phyloP scores from a whole-genome alignment of 2,329 filamentous ascomycete genomes.

The Aspergillus brunneoviolaceus region DNA sequence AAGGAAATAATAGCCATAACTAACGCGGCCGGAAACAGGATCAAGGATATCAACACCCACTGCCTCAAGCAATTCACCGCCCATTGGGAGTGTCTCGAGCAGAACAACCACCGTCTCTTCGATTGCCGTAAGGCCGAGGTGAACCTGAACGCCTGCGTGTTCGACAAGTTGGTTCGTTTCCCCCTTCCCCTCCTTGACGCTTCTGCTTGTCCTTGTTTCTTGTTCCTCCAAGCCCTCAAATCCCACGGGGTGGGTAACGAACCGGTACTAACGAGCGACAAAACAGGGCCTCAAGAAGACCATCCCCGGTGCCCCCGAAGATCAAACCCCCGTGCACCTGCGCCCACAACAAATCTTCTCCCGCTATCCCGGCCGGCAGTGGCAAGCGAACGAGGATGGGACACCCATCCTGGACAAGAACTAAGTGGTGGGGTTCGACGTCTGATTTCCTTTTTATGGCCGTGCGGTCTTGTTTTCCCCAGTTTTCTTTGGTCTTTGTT shows the following conservation, averaged over 20 bases:
- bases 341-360: slow-evolving; percentile 54
- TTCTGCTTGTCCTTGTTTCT: not conserved
- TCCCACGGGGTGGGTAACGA: not conserved
- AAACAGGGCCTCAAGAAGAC: slow-evolving; percentile 75
- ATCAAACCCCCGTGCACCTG: slow-evolving; percentile 71
- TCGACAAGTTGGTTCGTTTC: slow-evolving; percentile 80
- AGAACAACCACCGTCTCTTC: slow-evolving; percentile 97
- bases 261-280: not conserved
- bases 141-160: slow-evolving; percentile 92
- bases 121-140: slow-evolving; percentile 87
- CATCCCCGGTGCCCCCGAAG: slow-evolving; percentile 70
- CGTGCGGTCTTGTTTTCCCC: not conserved
- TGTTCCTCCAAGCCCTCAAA: not conserved
- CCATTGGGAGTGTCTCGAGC: slow-evolving; percentile 94
- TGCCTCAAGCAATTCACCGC: slow-evolving; percentile 87
- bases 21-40: slow-evolving; percentile 49
- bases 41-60: slow-evolving; percentile 94
- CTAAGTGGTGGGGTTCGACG: not conserved
- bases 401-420: not conserved
- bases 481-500: slow-evolving; percentile 18
- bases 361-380: slow-evolving; percentile 33
- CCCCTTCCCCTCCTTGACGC: not conserved
- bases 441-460: not conserved
- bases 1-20: not conserved
- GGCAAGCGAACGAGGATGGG: not conserved